A percentile compares a stretch with the other conserved stretches of the same genome.
These are phyloP conservation scores for Collybia nuda DNA, from an alignment of 768 basidiomycete species.

Conservation along the genomic window DNA sequence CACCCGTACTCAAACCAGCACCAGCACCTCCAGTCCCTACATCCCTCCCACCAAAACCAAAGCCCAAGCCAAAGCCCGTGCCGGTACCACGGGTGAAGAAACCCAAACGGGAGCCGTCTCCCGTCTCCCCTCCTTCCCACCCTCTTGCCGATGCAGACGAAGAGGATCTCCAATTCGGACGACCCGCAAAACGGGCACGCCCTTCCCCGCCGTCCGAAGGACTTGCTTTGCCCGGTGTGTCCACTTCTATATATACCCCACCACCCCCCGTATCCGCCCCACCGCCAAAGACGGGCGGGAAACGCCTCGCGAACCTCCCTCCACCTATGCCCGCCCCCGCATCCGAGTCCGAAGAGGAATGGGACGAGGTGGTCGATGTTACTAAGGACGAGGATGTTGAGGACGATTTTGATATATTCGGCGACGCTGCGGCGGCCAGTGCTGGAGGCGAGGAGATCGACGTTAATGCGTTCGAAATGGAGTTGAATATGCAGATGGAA, in stretches of 20 bases:
- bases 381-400: constrained; percentile 14
- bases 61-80: background rate
- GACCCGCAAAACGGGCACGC: constrained; percentile 39
- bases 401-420: constrained; percentile 29
- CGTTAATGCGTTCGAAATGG: constrained; percentile 34
- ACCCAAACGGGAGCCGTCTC: constrained; percentile 25
- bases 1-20: constrained; percentile 5
- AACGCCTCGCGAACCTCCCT: constrained; percentile 13
- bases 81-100: constrained; percentile 10
- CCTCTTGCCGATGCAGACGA: constrained; percentile 35
- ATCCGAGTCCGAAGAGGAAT: constrained; percentile 42
- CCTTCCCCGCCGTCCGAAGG: constrained; percentile 25
- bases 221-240: constrained; percentile 39
- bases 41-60: constrained; percentile 7
- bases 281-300: background rate
- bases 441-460: constrained; percentile 34
- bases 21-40: background rate
- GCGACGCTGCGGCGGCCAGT: constrained; percentile 16
- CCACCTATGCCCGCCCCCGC: constrained; percentile 8
- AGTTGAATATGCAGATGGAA: constrained; percentile 36
- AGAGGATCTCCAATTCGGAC: constrained; percentile 49
- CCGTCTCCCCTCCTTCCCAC: constrained; percentile 4
- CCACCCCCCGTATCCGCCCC: constrained; percentile 22
- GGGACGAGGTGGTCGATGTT: constrained; percentile 42
- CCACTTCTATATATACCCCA: constrained; percentile 23